phyloP scores from a whole-genome alignment of 2,329 filamentous ascomycete genomes.

The Juglanconis oblonga region DNA sequence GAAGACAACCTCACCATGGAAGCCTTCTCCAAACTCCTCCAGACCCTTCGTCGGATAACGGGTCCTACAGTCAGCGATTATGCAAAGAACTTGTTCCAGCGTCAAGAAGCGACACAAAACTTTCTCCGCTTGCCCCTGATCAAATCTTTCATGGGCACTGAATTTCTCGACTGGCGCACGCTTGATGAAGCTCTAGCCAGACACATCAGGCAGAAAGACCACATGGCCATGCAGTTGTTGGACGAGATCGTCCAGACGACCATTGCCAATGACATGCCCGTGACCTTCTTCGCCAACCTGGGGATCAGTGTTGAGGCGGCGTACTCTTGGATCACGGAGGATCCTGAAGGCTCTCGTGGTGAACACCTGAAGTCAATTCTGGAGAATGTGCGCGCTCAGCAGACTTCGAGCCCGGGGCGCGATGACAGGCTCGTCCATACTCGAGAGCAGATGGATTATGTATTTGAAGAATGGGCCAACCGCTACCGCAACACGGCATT shows the following conservation, averaged over 20 bases:
- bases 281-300: slow-evolving; percentile 81
- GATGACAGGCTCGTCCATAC: slow-evolving; percentile 58
- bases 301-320: slow-evolving; percentile 77
- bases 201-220: slow-evolving; percentile 67
- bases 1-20: slow-evolving; percentile 58
- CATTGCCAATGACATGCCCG: slow-evolving; percentile 72
- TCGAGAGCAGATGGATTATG: slow-evolving; percentile 85
- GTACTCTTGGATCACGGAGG: slow-evolving; percentile 75
- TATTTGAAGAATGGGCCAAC: slow-evolving; percentile 93
- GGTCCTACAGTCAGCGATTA: slow-evolving; percentile 52
- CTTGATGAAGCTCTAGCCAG: slow-evolving; percentile 72
- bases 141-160: slow-evolving; percentile 55
- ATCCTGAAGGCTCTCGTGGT: slow-evolving; percentile 61
- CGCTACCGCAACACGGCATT: slow-evolving; percentile 75
- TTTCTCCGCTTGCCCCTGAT: slow-evolving; percentile 59
- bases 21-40: slow-evolving; percentile 60
- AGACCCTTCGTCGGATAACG: slow-evolving; percentile 58
- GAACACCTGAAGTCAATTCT: slow-evolving; percentile 69
- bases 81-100: slow-evolving; percentile 54
- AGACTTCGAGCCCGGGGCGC: slow-evolving; percentile 43
- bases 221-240: slow-evolving; percentile 74
- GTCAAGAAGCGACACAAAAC: slow-evolving; percentile 49
- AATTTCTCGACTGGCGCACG: slow-evolving; percentile 60
- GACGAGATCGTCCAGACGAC: slow-evolving; percentile 75
- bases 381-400: slow-evolving; percentile 37